phyloP scores from a whole-genome alignment of 257 asterid genomes.

The Lycium ferocissimum region DNA sequence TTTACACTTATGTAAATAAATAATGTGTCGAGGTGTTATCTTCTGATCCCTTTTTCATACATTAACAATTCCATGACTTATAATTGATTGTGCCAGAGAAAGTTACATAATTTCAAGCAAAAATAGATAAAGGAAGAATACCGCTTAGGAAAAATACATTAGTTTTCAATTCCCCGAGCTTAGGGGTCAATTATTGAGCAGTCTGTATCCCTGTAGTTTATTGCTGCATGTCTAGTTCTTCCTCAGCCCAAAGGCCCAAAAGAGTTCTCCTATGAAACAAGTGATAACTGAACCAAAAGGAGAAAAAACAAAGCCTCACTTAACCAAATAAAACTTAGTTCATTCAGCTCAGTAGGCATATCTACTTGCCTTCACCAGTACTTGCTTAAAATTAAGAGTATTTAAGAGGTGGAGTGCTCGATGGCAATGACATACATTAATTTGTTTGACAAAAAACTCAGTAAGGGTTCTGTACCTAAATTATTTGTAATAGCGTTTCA shows the following conservation, averaged over 20 bases:
- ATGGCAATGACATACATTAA: not conserved
- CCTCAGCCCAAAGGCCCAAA: no score
- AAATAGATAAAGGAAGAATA: not conserved
- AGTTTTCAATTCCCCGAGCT: not conserved
- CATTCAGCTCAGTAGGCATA: not conserved
- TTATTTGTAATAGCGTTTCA: not conserved
- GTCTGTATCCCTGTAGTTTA: no score
- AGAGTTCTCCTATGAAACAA: no score
- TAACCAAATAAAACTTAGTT: no score
- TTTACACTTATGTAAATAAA: slow-evolving; percentile 1
- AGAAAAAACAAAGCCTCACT: not conserved
- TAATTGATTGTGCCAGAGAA: not conserved
- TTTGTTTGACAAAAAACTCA: slow-evolving; percentile 5
- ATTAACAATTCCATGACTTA: not conserved
- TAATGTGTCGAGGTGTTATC: not conserved
- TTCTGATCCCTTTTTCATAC: not conserved
- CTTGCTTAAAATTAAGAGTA: not conserved
- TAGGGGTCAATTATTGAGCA: no score
- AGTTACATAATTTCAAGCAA: not conserved
- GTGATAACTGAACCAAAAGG: not conserved
- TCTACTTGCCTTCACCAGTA: not conserved
- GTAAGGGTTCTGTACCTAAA: not conserved
- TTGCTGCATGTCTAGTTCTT: no score
- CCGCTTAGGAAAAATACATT: not conserved
- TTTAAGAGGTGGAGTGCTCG: not conserved